Percentiles rank a stretch among this genome's conserved stretches.
These are phyloP conservation scores for Stagonosporopsis tanaceti DNA, from an alignment of 2,329 filamentous ascomycete genomes.

Conservation along the genomic window DNA sequence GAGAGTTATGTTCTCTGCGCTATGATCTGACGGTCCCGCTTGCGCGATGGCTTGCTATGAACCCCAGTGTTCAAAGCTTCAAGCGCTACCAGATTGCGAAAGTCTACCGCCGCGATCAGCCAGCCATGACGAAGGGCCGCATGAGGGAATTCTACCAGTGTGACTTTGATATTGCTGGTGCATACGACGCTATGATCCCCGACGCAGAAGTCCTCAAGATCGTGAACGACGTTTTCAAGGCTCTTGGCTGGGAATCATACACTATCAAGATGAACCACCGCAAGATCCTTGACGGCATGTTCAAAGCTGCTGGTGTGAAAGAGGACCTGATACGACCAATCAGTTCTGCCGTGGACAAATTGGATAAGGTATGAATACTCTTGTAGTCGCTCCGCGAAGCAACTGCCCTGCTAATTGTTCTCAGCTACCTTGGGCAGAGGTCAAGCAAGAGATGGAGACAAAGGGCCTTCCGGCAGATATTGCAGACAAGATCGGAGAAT, in stretches of 20 bases:
- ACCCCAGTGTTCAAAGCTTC: conserved; percentile 79
- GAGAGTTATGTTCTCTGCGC: conserved; percentile 82
- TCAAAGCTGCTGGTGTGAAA: conserved; percentile 89
- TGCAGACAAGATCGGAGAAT: conserved; percentile 87
- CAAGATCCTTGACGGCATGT: conserved; percentile 91
- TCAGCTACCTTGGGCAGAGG: conserved; percentile 78
- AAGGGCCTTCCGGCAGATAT: conserved; percentile 80
- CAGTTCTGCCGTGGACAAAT: conserved; percentile 92
- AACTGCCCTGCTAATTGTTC: conserved; percentile 21
- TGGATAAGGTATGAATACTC: conserved; percentile 73
- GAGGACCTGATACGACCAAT: conserved; percentile 87
- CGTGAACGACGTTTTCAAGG: conserved; percentile 83
- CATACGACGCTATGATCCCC: conserved; percentile 88
- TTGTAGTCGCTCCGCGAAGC: background rate
- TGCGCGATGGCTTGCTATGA: conserved; percentile 93
- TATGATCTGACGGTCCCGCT: conserved; percentile 92
- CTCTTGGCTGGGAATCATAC: conserved; percentile 76
- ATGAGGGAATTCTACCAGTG: conserved; percentile 98
- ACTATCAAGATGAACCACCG: conserved; percentile 96
- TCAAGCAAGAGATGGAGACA: conserved; percentile 92
- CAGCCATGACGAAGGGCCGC: conserved; percentile 81
- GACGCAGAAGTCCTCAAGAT: conserved; percentile 90
- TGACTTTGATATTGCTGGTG: conserved; percentile 90
- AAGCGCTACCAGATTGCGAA: conserved; percentile 97
- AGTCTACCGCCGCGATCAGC: conserved; percentile 83